phyloP scores from a whole-genome alignment of 2,329 filamentous ascomycete species.

The Ophiostoma pallidulum region DNA sequence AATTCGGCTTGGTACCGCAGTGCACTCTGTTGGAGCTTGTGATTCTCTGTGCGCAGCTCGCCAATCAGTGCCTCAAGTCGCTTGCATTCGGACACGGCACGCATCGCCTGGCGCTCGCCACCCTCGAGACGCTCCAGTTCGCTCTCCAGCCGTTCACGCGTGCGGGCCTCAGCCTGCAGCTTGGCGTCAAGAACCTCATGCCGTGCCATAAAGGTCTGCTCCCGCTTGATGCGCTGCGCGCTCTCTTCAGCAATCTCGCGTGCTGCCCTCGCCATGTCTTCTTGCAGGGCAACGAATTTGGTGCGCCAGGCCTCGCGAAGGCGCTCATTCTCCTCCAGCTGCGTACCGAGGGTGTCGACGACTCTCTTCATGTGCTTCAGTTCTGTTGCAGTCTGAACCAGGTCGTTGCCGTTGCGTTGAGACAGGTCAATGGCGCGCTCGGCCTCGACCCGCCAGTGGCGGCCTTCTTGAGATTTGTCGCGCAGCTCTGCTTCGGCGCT shows the following conservation, averaged over 20 bases:
- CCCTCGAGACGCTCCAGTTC: conserved; percentile 57
- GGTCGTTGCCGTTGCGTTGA: conserved; percentile 39
- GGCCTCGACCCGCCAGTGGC: conserved; percentile 53
- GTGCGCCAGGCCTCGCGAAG: conserved; percentile 74
- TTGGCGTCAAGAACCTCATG: conserved; percentile 71
- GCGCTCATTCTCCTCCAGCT: conserved; percentile 77
- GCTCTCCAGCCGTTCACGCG: conserved; percentile 55
- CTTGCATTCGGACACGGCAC: conserved; percentile 53
- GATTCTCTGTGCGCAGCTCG: conserved; percentile 57
- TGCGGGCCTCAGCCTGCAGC: conserved; percentile 64
- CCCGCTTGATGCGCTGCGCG: conserved; percentile 65
- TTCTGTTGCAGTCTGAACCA: conserved; percentile 40
- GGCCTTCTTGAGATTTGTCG: conserved; percentile 45
- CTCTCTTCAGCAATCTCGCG: conserved; percentile 77
- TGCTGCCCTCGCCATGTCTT: conserved; percentile 73
- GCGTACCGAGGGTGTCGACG: conserved; percentile 62
- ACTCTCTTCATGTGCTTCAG: conserved; percentile 68
- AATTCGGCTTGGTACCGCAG: conserved; percentile 71
- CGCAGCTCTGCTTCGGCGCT: conserved; percentile 45
- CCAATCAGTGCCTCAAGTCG: conserved; percentile 45
- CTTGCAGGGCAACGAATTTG: conserved; percentile 77
- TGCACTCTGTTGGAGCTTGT: conserved; percentile 60
- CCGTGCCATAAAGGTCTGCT: conserved; percentile 67
- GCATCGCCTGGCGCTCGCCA: conserved; percentile 56
- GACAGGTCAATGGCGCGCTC: conserved; percentile 46